Evolutionary conservation across 2,329 filamentous ascomycete genomes (phyloP).

Genomic region (Zasmidium angulare): DNA sequence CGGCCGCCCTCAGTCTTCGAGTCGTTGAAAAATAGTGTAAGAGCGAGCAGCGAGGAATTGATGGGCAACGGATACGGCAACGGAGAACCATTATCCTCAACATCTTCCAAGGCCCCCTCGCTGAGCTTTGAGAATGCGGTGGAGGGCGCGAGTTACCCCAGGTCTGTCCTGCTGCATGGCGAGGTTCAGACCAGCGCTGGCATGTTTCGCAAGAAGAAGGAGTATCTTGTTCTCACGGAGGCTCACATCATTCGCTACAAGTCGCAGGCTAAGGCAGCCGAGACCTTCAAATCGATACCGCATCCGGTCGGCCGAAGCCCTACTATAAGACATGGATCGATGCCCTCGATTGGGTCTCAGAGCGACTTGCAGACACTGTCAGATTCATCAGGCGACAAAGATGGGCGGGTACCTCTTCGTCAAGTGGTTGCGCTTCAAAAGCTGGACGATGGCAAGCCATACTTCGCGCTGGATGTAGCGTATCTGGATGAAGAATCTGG

Average conservation of each 20-base stretch:
- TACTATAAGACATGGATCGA: slow-evolving; percentile 56
- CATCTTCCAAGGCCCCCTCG: slow-evolving; percentile 52
- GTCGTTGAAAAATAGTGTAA: slow-evolving; percentile 53
- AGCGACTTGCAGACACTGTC: slow-evolving; percentile 60
- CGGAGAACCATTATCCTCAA: slow-evolving; percentile 49
- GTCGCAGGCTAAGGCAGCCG: slow-evolving; percentile 63
- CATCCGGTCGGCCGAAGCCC: slow-evolving; percentile 40
- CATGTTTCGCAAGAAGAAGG: slow-evolving; percentile 71
- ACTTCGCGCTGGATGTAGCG: slow-evolving; percentile 66
- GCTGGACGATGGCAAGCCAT: slow-evolving; percentile 65
- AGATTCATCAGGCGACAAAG: slow-evolving; percentile 53
- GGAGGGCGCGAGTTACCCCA: slow-evolving; percentile 26
- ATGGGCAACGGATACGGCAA: slow-evolving; percentile 8
- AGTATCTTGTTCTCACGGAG: slow-evolving; percentile 71
- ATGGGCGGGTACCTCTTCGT: slow-evolving; percentile 60
- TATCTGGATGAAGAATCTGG: slow-evolving; percentile 66
- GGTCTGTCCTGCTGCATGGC: slow-evolving; percentile 63
- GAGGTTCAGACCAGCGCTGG: slow-evolving; percentile 69
- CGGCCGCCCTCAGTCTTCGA: slow-evolving; percentile 58
- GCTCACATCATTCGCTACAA: slow-evolving; percentile 68
- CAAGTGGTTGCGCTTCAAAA: slow-evolving; percentile 68
- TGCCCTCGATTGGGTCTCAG: slow-evolving; percentile 59
- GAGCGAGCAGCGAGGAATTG: slow-evolving; percentile 51
- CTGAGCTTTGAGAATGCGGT: slow-evolving; percentile 42
- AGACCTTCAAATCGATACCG: slow-evolving; percentile 55